phyloP scores from a whole-genome alignment of 2,329 filamentous ascomycete genomes.

The Cercospora sojina region DNA sequence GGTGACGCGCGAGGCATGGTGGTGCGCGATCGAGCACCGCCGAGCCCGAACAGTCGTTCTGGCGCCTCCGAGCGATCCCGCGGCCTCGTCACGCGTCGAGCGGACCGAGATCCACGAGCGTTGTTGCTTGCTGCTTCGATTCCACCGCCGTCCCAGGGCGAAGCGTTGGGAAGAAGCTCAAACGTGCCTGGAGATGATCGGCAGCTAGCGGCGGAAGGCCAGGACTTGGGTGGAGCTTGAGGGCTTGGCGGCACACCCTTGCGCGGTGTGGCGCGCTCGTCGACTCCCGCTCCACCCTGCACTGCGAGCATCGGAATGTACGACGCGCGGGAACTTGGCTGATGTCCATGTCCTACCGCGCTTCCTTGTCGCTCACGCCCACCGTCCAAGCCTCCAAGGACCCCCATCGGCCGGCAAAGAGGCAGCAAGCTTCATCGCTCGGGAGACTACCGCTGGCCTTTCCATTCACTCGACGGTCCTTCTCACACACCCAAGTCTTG shows the following conservation, averaged over 20 bases:
- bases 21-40: too few relatives aligned
- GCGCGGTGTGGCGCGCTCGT: neutral
- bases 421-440: slow-evolving; percentile 1
- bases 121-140: neutral
- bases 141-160: neutral
- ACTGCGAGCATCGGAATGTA: neutral
- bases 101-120: neutral
- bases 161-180: neutral
- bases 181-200: neutral
- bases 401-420: slow-evolving; percentile 16
- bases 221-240: too few relatives aligned
- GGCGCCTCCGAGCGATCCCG: slow-evolving; percentile 4
- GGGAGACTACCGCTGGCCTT: neutral
- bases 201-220: neutral
- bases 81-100: neutral
- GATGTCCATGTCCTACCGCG: slow-evolving; percentile 1
- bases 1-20: neutral
- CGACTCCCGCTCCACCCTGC: neutral
- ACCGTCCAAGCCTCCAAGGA: too few relatives aligned
- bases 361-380: slow-evolving; percentile 4
- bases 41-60: too few relatives aligned
- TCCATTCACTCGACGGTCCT: slow-evolving; percentile 11
- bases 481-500: slow-evolving; percentile 8
- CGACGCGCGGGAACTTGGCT: neutral
- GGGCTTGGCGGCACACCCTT: neutral